These are phyloP conservation scores for Termitomyces sp. DNA, from an alignment of 768 basidiomycete species.

Conservation along the genomic window DNA sequence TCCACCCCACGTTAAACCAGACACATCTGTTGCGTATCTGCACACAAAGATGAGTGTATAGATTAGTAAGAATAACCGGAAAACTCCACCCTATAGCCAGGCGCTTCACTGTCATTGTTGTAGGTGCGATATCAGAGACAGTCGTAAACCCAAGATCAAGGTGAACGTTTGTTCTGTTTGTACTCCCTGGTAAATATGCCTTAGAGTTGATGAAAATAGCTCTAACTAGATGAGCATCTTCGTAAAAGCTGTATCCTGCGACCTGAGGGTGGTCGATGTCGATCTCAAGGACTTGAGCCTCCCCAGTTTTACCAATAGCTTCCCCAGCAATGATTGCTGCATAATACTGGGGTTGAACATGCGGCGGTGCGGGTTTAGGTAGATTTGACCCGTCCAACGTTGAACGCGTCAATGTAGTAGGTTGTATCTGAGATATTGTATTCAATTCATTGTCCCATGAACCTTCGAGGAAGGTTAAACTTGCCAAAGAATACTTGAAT, in stretches of 20 bases:
- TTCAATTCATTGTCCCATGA: not conserved
- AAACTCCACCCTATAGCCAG: conserved; percentile 40
- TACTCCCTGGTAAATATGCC: conserved; percentile 38
- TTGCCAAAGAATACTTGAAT: conserved; percentile 66
- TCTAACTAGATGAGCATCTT: conserved; percentile 36
- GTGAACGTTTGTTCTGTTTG: conserved; percentile 36
- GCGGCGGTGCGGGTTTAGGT: conserved; percentile 45
- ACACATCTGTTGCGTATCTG: conserved; percentile 46
- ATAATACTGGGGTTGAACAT: conserved; percentile 67
- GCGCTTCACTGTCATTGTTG: conserved; percentile 41
- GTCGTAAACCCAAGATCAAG: conserved; percentile 35
- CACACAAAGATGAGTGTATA: not conserved
- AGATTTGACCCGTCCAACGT: conserved; percentile 52
- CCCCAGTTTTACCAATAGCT: conserved; percentile 46
- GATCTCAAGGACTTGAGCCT: conserved; percentile 43
- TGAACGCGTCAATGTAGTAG: conserved; percentile 51
- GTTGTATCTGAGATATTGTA: conserved; percentile 49
- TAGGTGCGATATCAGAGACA: conserved; percentile 14
- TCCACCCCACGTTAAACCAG: conserved; percentile 54
- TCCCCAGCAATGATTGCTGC: conserved; percentile 58
- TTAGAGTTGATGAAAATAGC: conserved; percentile 58
- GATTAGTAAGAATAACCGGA: not conserved
- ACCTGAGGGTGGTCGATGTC: conserved; percentile 40
- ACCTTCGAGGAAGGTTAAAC: not conserved
- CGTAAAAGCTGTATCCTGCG: conserved; percentile 63